These are phyloP conservation scores for Sisymbrium irio DNA, from an alignment of 345 rosid species.

Conservation along the genomic window DNA sequence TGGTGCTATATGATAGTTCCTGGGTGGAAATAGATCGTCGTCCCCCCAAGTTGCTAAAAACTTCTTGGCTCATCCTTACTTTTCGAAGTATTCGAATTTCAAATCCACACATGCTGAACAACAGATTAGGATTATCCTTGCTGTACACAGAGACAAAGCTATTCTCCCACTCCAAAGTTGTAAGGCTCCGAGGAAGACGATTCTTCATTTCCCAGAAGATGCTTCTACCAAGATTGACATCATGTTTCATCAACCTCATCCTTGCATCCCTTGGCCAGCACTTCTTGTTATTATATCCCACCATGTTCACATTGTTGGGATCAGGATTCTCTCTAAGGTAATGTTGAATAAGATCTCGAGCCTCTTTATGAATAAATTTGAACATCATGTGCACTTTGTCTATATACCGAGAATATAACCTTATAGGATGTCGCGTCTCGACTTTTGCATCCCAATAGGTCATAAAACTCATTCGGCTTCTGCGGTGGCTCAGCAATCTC, in stretches of 20 bases:
- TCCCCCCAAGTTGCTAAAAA: slow-evolving; percentile 78
- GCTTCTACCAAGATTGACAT: slow-evolving; percentile 41
- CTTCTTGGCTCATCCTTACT: slow-evolving; percentile 87
- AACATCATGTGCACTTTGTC: slow-evolving; percentile 86
- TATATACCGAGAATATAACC: slow-evolving; percentile 82
- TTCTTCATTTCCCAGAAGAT: slow-evolving; percentile 96
- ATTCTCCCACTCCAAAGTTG: slow-evolving; percentile 92
- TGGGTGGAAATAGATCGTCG: no score
- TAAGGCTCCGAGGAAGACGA: slow-evolving; percentile 86
- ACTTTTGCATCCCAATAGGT: slow-evolving; percentile 90
- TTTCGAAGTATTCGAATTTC: slow-evolving; percentile 87
- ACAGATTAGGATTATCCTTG: slow-evolving; percentile 90
- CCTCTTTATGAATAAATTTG: slow-evolving; percentile 88
- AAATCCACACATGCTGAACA: slow-evolving; percentile 96
- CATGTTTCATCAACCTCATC: slow-evolving; percentile 97
- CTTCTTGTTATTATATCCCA: slow-evolving; percentile 87
- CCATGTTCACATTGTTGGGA: slow-evolving; percentile 95
- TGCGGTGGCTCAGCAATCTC: slow-evolving; percentile 96
- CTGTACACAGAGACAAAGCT: slow-evolving; percentile 87
- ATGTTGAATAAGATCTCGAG: slow-evolving; percentile 89
- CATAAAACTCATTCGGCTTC: slow-evolving; percentile 83
- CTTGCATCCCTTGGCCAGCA: slow-evolving; percentile 98
- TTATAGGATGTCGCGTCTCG: slow-evolving; percentile 87
- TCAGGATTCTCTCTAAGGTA: slow-evolving; percentile 95
- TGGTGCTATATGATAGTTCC: no score